A percentile compares a stretch with the other conserved stretches of the same genome.
phyloP scores from a whole-genome alignment of 768 basidiomycete genomes.

The Suillus plorans region DNA sequence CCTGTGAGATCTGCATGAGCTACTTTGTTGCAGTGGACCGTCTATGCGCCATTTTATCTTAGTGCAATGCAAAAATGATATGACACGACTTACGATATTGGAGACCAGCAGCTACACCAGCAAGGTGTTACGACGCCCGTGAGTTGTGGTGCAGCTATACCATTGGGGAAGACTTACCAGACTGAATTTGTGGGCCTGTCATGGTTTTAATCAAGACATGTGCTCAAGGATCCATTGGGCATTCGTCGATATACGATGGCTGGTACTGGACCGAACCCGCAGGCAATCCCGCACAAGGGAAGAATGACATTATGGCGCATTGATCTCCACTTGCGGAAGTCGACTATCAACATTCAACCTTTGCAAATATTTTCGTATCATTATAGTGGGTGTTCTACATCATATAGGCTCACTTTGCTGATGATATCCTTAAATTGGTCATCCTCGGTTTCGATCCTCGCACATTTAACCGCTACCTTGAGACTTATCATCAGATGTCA shows the following conservation, averaged over 20 bases:
- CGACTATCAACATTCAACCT: background rate
- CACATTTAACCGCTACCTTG: slow-evolving; percentile 28
- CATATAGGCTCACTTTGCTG: slow-evolving; percentile 13
- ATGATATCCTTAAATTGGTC: slow-evolving; percentile 6
- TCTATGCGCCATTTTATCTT: background rate
- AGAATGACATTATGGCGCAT: slow-evolving; percentile 41
- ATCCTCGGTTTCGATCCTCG: slow-evolving; percentile 17
- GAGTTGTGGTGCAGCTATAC: background rate
- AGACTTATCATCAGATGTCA: background rate
- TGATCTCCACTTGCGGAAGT: background rate
- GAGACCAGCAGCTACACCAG: slow-evolving; percentile 9
- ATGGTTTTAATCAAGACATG: slow-evolving; percentile 12
- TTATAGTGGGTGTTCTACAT: background rate
- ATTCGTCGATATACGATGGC: slow-evolving; percentile 22
- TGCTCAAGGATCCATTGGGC: slow-evolving; percentile 14
- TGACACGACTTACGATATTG: slow-evolving; percentile 4
- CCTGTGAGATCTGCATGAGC: slow-evolving; percentile 3
- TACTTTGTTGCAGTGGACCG: background rate
- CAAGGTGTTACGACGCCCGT: background rate
- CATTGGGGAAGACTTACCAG: background rate
- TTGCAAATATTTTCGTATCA: background rate
- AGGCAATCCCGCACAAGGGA: slow-evolving; percentile 34
- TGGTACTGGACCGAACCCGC: slow-evolving; percentile 18
- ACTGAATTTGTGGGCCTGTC: background rate
- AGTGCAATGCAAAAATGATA: background rate